phyloP scores from a whole-genome alignment of 257 asterid species.

The Buddleja alternifolia region DNA sequence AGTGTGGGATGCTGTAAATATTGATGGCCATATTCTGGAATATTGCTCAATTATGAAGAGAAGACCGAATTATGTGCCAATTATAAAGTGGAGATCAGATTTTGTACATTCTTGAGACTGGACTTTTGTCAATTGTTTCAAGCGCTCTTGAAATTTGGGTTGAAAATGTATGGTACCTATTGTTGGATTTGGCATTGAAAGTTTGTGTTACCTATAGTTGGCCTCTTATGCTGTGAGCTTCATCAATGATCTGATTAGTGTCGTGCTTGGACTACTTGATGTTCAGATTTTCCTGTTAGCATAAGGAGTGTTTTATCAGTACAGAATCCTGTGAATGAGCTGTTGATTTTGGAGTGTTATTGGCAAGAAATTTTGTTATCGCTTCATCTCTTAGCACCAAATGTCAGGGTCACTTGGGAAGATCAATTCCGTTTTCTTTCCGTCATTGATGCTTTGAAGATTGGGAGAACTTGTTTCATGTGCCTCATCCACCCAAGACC shows the following conservation, averaged over 20 bases:
- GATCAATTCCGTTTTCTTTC: conserved; percentile 42
- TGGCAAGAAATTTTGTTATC: conserved; percentile 33
- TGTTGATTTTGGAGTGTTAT: conserved; percentile 33
- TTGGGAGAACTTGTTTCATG: conserved; percentile 45
- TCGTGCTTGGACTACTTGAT: conserved; percentile 34
- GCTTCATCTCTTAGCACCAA: conserved; percentile 34
- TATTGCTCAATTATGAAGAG: conserved; percentile 19
- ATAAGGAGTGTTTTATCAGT: conserved; percentile 33
- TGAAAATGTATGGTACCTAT: conserved; percentile 27
- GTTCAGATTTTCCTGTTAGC: conserved; percentile 28
- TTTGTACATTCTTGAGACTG: conserved; percentile 24
- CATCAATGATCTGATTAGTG: conserved; percentile 33
- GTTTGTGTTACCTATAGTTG: conserved; percentile 27
- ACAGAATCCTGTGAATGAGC: conserved; percentile 32
- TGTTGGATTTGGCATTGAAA: conserved; percentile 34
- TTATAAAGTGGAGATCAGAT: conserved; percentile 32
- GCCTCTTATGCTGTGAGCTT: conserved; percentile 28
- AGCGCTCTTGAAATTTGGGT: conserved; percentile 30
- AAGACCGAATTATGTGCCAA: conserved; percentile 19
- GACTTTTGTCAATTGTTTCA: conserved; percentile 11
- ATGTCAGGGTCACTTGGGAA: conserved; percentile 40
- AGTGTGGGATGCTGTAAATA: conserved; percentile 25
- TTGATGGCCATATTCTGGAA: conserved; percentile 34
- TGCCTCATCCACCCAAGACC: conserved; percentile 53
- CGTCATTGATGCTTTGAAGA: conserved; percentile 44